Evolutionary conservation across 768 basidiomycete genomes (phyloP), one percentile per base, ranked within the genome.

Genomic region (Neoboletus subvelutipes): DNA sequence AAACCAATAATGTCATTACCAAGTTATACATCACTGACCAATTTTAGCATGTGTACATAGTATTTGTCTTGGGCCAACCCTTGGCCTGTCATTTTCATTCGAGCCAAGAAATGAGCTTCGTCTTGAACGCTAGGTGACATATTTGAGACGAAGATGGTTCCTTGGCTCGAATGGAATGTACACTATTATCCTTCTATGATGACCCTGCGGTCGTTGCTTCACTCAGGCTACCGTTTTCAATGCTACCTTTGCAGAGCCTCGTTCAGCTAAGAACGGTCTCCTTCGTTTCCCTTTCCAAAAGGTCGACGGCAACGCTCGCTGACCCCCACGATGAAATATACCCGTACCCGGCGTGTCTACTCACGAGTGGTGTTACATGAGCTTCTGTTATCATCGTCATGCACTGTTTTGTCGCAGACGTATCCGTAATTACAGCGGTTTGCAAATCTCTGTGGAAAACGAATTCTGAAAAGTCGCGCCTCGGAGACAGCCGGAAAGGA

Each of bases 271-370:
- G 11, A 45, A n/a, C 17, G 18, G 5, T 5, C n/a, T 31, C 29
- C 12, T 46, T 31, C 45, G 31, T 7, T 18, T 22, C 34, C 22
- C 12, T 64, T 60, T 81, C 75, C 61, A 84, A 62, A 5, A 85
- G 63, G 20, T 72, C 68, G 11, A 83, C 56, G 0, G 81, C 82
- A 39, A 76, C 71, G 4, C 71, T 71, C 3, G 85, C 85, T 6
- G 79, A 81, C 0, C 83, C 84, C 84, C 83, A 86, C 0, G 83
- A 84, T 1, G 80, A 76, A 47, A 82, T 80, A 61, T 78, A 86
- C 1, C 84, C 84, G 7, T 53, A 73, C 78, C 85, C 85, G 7
- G 77, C 81, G 63, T 88, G 85, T 42, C 84, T 57, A 20, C 20
- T 4, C 18, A 46, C 28, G 28, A 45, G 5, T 12, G 45, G 28